A percentile compares a stretch with the other conserved stretches of the same genome.
Evolutionary conservation across 345 rosid genomes (phyloP).

Genomic region (Luvunga scandens): DNA sequence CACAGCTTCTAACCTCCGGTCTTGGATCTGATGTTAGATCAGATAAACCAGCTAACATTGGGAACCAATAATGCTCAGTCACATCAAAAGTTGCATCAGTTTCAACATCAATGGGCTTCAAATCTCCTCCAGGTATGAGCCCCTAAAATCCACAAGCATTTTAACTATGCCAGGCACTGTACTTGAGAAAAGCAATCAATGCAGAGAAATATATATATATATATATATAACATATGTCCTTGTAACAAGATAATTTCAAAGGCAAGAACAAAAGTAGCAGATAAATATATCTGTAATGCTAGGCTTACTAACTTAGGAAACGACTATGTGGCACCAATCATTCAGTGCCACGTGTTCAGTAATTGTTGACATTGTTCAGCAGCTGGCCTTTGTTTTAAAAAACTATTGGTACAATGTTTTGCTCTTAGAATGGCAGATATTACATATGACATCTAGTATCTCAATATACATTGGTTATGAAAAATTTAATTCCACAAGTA

Average conservation of each 20-base stretch:
- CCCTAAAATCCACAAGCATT: constrained; percentile 49
- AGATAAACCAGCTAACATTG: constrained; percentile 91
- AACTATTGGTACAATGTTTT: neutral
- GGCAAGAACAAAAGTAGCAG: neutral
- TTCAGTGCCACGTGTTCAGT: neutral
- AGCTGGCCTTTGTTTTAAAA: neutral
- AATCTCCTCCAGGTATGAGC: constrained; percentile 79
- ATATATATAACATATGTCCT: neutral
- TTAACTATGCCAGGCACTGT: constrained; percentile 10
- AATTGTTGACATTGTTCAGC: neutral
- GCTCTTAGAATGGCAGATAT: no score
- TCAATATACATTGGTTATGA: no score
- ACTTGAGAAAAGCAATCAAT: constrained; percentile 3
- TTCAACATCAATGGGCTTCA: constrained; percentile 57
- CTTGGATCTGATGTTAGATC: constrained; percentile 84
- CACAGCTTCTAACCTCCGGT: constrained; percentile 85
- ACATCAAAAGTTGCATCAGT: constrained; percentile 65
- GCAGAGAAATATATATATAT: neutral
- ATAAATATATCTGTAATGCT: neutral
- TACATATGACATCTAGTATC: no score
- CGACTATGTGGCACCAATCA: neutral
- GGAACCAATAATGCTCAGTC: constrained; percentile 93
- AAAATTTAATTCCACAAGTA: neutral
- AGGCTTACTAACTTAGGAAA: neutral
- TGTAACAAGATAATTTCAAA: neutral